Base-by-base conservation (phyloP, 2,329 filamentous ascomycete genomes). In the Colletotrichum sp. region DNA sequence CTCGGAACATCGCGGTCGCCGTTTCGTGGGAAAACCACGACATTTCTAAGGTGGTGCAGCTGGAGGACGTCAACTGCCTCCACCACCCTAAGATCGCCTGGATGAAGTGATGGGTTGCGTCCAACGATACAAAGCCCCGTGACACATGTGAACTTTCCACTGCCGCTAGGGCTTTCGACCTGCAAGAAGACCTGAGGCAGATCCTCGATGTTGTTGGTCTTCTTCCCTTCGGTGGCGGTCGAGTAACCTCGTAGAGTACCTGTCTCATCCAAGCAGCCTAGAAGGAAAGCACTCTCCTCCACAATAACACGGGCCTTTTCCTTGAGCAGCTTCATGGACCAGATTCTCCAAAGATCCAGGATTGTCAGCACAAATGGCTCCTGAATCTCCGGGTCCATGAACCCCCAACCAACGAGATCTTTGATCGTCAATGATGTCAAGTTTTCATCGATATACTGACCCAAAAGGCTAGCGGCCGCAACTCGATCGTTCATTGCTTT, bases 171-270 rank as follows among this genome's bases (percentile, higher is more conserved):
- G 68, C 91, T 89, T 1, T 93, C 93, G 1, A 98, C 88, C 81
- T 98, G 96, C 1, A 99, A 83, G 81, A 99, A 99, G 10, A 99
- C 95, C 81, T 99, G 93, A 0, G 97, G 96, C 2, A 98, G 85
- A 3, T 88, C 84, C 10, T 88, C 84, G 8, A 89, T 80, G 66
- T 88, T 88, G 59, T 89, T 88, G 21, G 83, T 82, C 16, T 78
- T 61, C 43, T 81, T 80, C 26, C 86, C 82, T 43, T 88, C 85
- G 0, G 85, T 86, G 3, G 86, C 80, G n/a, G 88, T 84, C 36
- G 87, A 92, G 80, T 98, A 92, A 0, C 97, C 97, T 76, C 92
- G 89, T 10, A 99, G 85, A 0, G 90, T 94, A 2, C 87, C 90
- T 0, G 94, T 96, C 84, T 99, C 97, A 79, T 99, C 97, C 7